These are phyloP conservation scores for Trichoderma semiorbis DNA, from an alignment of 2,329 filamentous ascomycete species.

Conservation along the genomic window DNA sequence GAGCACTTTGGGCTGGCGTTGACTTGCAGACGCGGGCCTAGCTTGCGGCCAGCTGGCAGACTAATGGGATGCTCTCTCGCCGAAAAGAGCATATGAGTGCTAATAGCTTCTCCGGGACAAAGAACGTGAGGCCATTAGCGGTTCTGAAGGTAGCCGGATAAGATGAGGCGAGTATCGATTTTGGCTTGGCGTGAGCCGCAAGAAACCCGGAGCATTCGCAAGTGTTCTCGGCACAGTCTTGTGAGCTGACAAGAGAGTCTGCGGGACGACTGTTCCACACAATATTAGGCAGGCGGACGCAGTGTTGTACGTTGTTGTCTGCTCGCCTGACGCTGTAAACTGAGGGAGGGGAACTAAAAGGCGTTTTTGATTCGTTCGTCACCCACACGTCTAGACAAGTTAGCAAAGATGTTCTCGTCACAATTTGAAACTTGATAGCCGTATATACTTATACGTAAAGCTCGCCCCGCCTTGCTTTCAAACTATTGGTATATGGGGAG, in stretches of 20 bases:
- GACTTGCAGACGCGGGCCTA: conserved; percentile 16
- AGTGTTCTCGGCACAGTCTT: not conserved
- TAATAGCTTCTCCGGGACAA: not conserved
- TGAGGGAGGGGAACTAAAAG: not conserved
- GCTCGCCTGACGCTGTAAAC: not conserved
- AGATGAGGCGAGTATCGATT: not conserved
- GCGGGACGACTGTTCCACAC: not conserved
- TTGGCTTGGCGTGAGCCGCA: not conserved
- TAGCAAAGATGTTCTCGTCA: not conserved
- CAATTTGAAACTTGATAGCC: not conserved
- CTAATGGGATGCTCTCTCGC: not conserved
- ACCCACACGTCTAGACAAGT: not conserved
- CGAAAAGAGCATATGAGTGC: not conserved
- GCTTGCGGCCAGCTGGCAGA: conserved; percentile 1
- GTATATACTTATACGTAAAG: not conserved
- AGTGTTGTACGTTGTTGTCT: not conserved
- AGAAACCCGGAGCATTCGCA: not conserved
- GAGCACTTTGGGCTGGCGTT: conserved; percentile 6
- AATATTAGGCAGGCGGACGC: not conserved
- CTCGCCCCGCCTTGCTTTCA: not conserved
- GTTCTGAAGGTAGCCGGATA: not conserved
- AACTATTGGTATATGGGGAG: not conserved
- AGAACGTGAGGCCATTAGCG: not conserved
- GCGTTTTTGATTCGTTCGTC: conserved; percentile 7
- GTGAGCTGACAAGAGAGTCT: conserved; percentile 3